Evolutionary conservation across 768 basidiomycete genomes (phyloP).

Genomic region (Trametes villosa): DNA sequence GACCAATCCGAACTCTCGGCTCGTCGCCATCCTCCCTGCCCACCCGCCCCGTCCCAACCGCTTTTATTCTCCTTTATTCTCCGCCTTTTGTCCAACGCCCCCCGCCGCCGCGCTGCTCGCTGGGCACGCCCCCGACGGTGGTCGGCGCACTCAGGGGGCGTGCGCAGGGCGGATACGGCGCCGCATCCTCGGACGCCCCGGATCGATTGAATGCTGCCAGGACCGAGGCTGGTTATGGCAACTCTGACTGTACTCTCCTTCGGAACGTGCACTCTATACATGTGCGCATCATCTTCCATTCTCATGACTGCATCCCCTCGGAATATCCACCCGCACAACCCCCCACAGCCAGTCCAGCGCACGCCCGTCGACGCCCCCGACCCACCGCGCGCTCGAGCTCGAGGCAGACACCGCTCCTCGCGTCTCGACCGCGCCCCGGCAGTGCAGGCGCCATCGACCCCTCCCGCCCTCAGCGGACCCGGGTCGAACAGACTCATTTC

Average conservation of each 20-base stretch:
- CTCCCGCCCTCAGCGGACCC: conserved; percentile 20
- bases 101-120: conserved; percentile 1
- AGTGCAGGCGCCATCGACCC: conserved; percentile 12
- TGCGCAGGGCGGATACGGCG: conserved; percentile 7
- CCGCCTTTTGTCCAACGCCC: conserved; percentile 14
- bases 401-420: background rate
- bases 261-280: conserved; percentile 24
- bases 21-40: conserved; percentile 24
- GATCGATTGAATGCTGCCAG: conserved; percentile 25
- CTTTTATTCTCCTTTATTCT: conserved; percentile 9
- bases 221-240: conserved; percentile 19
- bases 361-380: background rate
- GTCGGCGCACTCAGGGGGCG: background rate
- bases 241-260: conserved; percentile 7
- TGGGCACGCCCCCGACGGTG: background rate
- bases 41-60: conserved; percentile 3
- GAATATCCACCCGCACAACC: conserved; percentile 9
- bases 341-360: background rate
- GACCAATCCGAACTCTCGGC: conserved; percentile 27
- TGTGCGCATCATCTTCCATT: conserved; percentile 31
- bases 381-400: background rate
- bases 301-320: conserved; percentile 23
- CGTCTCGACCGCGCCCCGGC: background rate
- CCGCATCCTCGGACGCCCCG: conserved; percentile 18
- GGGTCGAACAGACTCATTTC: background rate